Conservation (phyloP, 495 filamentous ascomycete species). For the Astrothelium subdiscretum region DNA sequence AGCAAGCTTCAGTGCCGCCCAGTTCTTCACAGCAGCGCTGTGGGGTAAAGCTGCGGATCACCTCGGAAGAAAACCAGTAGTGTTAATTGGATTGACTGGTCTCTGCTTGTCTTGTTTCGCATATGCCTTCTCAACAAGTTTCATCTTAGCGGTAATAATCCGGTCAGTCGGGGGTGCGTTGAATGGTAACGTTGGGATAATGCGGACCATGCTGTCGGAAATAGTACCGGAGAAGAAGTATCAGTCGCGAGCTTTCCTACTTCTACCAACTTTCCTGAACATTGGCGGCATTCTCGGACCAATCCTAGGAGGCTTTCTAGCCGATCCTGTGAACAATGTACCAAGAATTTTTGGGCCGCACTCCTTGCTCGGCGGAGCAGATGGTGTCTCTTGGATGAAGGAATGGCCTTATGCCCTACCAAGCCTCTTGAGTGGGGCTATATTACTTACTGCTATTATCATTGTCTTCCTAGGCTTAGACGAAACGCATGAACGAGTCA, state of each 20-base stretch:
- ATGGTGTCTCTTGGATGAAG: conserved; percentile 50
- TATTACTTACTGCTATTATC: conserved; percentile 46
- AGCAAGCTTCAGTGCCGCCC: conserved; percentile 65
- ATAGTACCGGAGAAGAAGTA: conserved; percentile 54
- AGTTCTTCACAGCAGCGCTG: conserved; percentile 68
- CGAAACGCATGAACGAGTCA: neutral
- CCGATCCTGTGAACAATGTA: conserved; percentile 53
- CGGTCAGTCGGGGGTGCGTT: conserved; percentile 56
- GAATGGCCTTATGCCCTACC: conserved; percentile 61
- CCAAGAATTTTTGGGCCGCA: conserved; percentile 51
- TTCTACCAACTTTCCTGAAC: conserved; percentile 71
- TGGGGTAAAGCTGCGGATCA: conserved; percentile 67
- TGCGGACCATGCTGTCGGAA: conserved; percentile 68
- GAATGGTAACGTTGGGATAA: conserved; percentile 67
- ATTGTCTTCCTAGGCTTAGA: conserved; percentile 35
- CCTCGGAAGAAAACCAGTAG: conserved; percentile 60
- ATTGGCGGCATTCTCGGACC: conserved; percentile 61
- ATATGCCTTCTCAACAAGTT: conserved; percentile 66
- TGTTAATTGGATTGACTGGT: conserved; percentile 60
- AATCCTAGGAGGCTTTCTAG: conserved; percentile 56
- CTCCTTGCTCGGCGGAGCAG: conserved; percentile 36
- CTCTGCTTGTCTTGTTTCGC: conserved; percentile 41
- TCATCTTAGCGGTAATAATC: conserved; percentile 60
- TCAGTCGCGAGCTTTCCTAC: conserved; percentile 64
- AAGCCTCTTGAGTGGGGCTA: conserved; percentile 51